Evolutionary conservation across 1,284 basidiomycete genomes (phyloP), one percentile per base, ranked within the genome.

Genomic region (Tilletia caries): DNA sequence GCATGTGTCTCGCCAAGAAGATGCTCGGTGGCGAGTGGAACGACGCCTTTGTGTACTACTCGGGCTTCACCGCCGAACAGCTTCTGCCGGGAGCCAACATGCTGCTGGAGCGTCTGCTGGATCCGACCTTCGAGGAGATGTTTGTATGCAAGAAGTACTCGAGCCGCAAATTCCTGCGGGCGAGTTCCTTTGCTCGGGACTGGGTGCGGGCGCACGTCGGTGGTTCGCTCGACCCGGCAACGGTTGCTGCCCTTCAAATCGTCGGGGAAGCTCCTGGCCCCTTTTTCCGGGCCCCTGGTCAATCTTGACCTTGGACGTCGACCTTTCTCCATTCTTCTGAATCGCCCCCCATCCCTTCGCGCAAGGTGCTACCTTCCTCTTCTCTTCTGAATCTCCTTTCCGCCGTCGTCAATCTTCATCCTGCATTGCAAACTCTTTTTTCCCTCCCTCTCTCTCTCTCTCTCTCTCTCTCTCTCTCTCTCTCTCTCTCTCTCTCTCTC

Each of bases 121-220:
- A 94, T 77, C 86, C 88, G 0, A 89, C 89, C 73, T 98, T 98
- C 84, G 88, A 90, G 48, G 87, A 89, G 68, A 90, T 91, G 79
- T 94, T 95, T 84, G 91, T 96, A 41, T 96, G 89, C 88, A 91
- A 91, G 86, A 98, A 99, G 86, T 99, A 98, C 84, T 89, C 93
- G 67, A 90, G 92, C 88, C 95, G 95, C 89, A 91, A 91, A 77
- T 95, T 90, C 84, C 86, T 92, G 85, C 93, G 93, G 87, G 91
- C 92, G 3, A 79, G 85, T 27, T 82, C 84, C 41, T 86, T 85
- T 75, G 85, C 86, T 2, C 82, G 85, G 64, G 83, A 85, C 64
- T 87, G 87, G 87, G 86, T 60, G 8, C 54, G 54, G 4, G 54
- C 54, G 20, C 54, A 60, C 29, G 54, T 25, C 10, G 54, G 25